Conservation (phyloP, 441 rosid species). For the Kokia cookei region DNA sequence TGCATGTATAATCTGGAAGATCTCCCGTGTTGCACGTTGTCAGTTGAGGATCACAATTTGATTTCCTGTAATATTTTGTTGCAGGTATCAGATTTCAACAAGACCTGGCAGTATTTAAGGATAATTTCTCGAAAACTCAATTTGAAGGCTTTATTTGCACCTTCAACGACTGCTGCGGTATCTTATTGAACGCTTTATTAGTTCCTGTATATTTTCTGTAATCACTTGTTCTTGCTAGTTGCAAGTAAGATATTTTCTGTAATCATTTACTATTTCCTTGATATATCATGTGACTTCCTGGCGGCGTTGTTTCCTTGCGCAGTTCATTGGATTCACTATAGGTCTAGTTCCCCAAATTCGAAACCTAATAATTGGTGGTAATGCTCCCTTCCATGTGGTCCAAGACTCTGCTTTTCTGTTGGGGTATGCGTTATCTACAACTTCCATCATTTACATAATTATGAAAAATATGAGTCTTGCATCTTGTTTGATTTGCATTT, state of each 20-base stretch:
- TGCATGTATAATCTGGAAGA: neutral
- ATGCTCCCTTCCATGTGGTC: conserved; percentile 69
- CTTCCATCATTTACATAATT: neutral
- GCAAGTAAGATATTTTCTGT: neutral
- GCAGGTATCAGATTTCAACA: conserved; percentile 10
- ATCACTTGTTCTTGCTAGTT: neutral
- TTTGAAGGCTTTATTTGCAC: conserved; percentile 34
- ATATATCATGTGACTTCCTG: neutral
- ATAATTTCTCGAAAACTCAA: conserved; percentile 16
- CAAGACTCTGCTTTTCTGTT: conserved; percentile 58
- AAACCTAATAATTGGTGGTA: conserved; percentile 43
- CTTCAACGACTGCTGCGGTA: conserved; percentile 49
- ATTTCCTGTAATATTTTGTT: neutral
- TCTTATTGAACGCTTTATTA: neutral
- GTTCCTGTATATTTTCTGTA: neutral
- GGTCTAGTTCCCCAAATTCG: conserved; percentile 51
- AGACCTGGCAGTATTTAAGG: conserved; percentile 7
- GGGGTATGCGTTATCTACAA: conserved; percentile 41
- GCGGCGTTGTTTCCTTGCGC: neutral
- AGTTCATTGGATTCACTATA: conserved; percentile 59
- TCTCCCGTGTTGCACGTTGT: neutral
- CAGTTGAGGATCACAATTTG: neutral
- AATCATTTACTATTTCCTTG: neutral
- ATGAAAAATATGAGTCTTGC: neutral
- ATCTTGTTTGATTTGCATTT: neutral